Base-by-base conservation (phyloP, 495 filamentous ascomycete genomes). In the Neurospora intermedia region DNA sequence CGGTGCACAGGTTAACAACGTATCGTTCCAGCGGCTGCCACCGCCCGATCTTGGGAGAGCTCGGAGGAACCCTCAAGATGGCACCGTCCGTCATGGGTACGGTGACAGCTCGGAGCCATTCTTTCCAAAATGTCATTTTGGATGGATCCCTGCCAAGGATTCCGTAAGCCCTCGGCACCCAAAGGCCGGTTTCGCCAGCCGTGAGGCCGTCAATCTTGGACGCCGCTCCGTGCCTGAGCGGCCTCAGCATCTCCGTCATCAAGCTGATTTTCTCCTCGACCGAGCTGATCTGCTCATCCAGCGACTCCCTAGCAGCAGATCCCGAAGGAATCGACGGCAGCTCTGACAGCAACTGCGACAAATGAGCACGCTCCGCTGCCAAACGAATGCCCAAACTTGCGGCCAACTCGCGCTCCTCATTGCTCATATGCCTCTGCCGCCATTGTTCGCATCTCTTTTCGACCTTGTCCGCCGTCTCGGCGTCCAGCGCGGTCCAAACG, bases 11-110 rank as follows among this genome's bases (percentile, higher is more conserved):
- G 79, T 99, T 99, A 83, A 98, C 92, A 46, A 99, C 96, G 82
- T 98, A 99, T 82, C 94, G 88, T 83, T 99, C 96, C 71, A 99
- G 82, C 35, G 96, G 96, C 78, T 97, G 95, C 96, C 96, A 99
- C 73, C 93, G 88, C n/a, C 96, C 96, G 75, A 97, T 89, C 70
- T 90, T 93, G 18, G 95, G 93, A 5, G 96, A 98, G 80, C 90
- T 96, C 11, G 92, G 86, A 27, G 96, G 92, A 7, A 99, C 89
- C 69, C 94, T 88, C 77, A 95, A 82, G 48, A 99, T 86, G 13
- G 85, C 90, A 46, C 95, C 94, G 79, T 97, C 92, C 18, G 90
- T 94, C 96, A 98, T 98, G 18, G 96, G 96, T 48, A 97, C 94
- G 39, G 94, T 87, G 23, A 99, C 87, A 10, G 94, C 96, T 81